phyloP scores from a whole-genome alignment of 2,329 filamentous ascomycete species.

The Penicillium palitans region DNA sequence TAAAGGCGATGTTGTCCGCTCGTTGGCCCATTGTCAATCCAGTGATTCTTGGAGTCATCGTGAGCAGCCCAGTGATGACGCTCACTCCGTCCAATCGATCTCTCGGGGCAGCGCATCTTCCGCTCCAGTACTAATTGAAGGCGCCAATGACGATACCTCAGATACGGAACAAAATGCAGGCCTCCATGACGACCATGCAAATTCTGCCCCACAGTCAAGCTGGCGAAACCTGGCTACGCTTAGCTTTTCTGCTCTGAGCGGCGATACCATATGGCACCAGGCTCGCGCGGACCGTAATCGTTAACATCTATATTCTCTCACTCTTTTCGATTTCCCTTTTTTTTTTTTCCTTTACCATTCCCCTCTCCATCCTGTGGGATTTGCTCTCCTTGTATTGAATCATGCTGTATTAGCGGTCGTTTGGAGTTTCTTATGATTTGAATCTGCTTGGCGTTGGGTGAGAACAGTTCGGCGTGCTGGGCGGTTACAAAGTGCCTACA shows the following conservation, averaged over 20 bases:
- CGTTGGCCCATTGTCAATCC: constrained; percentile 51
- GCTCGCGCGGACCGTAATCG: constrained; percentile 41
- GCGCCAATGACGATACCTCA: constrained; percentile 36
- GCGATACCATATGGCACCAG: constrained; percentile 49
- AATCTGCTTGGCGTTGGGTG: constrained; percentile 31
- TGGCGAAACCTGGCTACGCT: constrained; percentile 48
- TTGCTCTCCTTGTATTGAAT: constrained; percentile 23
- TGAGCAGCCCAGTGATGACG: constrained; percentile 43
- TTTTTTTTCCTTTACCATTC: constrained; percentile 3
- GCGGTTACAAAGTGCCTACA: constrained; percentile 16
- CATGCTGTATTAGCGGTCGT: constrained; percentile 38
- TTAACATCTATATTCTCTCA: constrained; percentile 27
- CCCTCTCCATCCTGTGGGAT: constrained; percentile 10
- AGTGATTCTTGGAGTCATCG: constrained; percentile 30
- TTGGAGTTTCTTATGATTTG: constrained; percentile 24
- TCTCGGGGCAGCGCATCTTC: constrained; percentile 51
- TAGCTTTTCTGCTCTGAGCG: constrained; percentile 48
- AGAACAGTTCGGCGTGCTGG: constrained; percentile 23
- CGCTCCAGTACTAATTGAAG: constrained; percentile 51
- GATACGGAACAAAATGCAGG: constrained; percentile 48
- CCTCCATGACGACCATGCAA: constrained; percentile 35
- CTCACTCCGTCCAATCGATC: constrained; percentile 49
- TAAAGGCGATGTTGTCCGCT: constrained; percentile 87
- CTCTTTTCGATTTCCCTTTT: constrained; percentile 13
- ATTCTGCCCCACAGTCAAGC: constrained; percentile 37